Evolutionary conservation across 2,329 filamentous ascomycete genomes (phyloP), one percentile per base, ranked within the genome.

Genomic region (Fusarium sacchari): DNA sequence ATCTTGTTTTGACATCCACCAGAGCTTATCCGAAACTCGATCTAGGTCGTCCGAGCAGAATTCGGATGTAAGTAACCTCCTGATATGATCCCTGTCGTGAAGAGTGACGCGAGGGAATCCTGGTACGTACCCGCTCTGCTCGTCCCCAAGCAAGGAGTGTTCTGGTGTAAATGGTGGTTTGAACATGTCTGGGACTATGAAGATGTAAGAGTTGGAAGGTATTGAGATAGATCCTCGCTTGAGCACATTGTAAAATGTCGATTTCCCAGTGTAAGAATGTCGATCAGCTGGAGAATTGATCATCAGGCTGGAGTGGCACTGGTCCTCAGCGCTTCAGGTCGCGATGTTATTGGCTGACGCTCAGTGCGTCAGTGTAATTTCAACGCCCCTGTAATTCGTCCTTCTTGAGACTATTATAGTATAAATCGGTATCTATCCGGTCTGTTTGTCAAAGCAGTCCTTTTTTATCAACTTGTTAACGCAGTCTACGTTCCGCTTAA

Each of bases 1-100:
- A 26, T 59, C 34, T 22, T 60, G 55, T 6, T 47, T 64, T 7
- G 60, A 64, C 60, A 64, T 60, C 60, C 60, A 60, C 60, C 60
- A 64, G 13, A 64, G 43, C 30, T 42, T 64, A 18, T 40, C 55
- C 3, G 60, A 59, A 18, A 64, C 18, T 5, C 7, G 28, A 22
- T 64, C 60, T 5, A 64, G 11, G 30, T 60, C 55, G 9, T 50
- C 30, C 22, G 60, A 60, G 8, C 60, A 64, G 7, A 64, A 20
- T 10, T 64, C 60, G 14, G 36, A 18, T 13, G 5, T 43, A 5
- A 64, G 60, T 6, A 64, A 24, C 0, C 30, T 28, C 17, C 7
- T 37, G 17, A 60, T 12, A 3, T 36, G 36, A 17, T 9, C 13
- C 24, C 22, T 43, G 20, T 12, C 12, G 20, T 40, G 20, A 22